Percentiles rank a stretch among this genome's conserved stretches.
phyloP scores from a whole-genome alignment of 495 filamentous ascomycete species.

The Penicillium bialowiezense region DNA sequence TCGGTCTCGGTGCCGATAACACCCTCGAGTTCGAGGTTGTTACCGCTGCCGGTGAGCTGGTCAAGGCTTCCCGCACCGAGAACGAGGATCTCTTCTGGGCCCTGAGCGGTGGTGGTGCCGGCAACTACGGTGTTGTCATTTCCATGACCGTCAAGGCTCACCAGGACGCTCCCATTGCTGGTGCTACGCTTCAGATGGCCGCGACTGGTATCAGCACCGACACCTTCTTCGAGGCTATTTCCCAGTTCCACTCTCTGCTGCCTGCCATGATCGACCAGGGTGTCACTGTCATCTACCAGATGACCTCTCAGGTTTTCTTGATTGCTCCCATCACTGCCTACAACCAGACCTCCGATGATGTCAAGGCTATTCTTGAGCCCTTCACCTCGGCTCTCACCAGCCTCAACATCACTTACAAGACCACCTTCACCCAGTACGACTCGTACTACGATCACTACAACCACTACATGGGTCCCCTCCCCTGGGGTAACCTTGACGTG shows the following conservation, averaged over 20 bases:
- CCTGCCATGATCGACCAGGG: slow-evolving; percentile 51
- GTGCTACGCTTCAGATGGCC: slow-evolving; percentile 30
- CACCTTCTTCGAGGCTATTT: slow-evolving; percentile 42
- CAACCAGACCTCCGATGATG: slow-evolving; percentile 28
- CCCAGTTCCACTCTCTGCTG: slow-evolving; percentile 42
- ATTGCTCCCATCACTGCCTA: slow-evolving; percentile 42
- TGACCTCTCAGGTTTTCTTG: slow-evolving; percentile 43
- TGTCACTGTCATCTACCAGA: slow-evolving; percentile 45
- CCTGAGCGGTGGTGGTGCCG: slow-evolving; percentile 62
- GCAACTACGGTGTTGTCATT: slow-evolving; percentile 60
- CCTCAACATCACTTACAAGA: slow-evolving; percentile 26
- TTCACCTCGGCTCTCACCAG: slow-evolving; percentile 27
- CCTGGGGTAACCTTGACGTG: slow-evolving; percentile 41
- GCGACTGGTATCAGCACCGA: slow-evolving; percentile 29
- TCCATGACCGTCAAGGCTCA: slow-evolving; percentile 49
- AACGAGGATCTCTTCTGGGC: slow-evolving; percentile 68
- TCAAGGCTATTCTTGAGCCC: slow-evolving; percentile 28
- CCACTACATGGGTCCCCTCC: slow-evolving; percentile 35
- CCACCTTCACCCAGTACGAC: slow-evolving; percentile 27
- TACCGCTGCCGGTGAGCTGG: slow-evolving; percentile 48
- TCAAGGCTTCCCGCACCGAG: slow-evolving; percentile 50
- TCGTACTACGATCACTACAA: slow-evolving; percentile 51
- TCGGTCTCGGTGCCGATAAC: slow-evolving; percentile 63
- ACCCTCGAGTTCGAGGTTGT: slow-evolving; percentile 63
- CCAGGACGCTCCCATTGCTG: slow-evolving; percentile 34